Base-by-base conservation (phyloP, 768 basidiomycete species). In the Boletus tomentosulus region DNA sequence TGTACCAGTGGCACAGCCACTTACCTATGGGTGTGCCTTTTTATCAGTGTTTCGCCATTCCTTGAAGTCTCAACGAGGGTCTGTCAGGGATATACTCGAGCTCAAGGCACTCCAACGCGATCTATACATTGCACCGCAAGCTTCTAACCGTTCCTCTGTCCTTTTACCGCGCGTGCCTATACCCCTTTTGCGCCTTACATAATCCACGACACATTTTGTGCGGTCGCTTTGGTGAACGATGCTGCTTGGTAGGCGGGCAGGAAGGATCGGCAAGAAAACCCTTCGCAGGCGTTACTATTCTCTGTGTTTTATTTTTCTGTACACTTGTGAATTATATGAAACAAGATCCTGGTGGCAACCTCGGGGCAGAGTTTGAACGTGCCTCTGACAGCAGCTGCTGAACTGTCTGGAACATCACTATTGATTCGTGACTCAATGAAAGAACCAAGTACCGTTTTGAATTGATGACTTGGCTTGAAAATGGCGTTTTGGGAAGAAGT, bases 31-130 rank as follows among this genome's bases (percentile, higher is more conserved):
- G 86, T 89, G 65, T 78, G 85, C 80, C 19, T 16, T n/a, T 10
- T 15, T 12, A 1, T 25, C 27, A 25, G 16, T 28, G 31, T n/a
- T 41, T 45, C 41, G 9, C 48, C 13, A 8, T 24, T 13, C 34
- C 24, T 31, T 16, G 2, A 35, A n/a, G 8, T 42, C 58, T 49
- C 25, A 54, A 35, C 37, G 42, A 48, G n/a, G n/a, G 27, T 33
- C 46, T 39, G 15, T 22, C 59, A 85, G 84, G 59, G 84, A 86
- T 58, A 62, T 85, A 19, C 78, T 87, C 22, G 86, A 88, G 64
- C 77, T 87, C 41, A 85, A 85, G 60, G 83, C 82, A 58, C 83
- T 88, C 41, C 84, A 83, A 56, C 78, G 81, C 11, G 81, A 82
- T 7, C 74, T 86, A 1, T 85, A 85, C 8, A 73, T 75, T 19